Conservation (phyloP, 306 rosid species). For the Dryas octopetala region DNA sequence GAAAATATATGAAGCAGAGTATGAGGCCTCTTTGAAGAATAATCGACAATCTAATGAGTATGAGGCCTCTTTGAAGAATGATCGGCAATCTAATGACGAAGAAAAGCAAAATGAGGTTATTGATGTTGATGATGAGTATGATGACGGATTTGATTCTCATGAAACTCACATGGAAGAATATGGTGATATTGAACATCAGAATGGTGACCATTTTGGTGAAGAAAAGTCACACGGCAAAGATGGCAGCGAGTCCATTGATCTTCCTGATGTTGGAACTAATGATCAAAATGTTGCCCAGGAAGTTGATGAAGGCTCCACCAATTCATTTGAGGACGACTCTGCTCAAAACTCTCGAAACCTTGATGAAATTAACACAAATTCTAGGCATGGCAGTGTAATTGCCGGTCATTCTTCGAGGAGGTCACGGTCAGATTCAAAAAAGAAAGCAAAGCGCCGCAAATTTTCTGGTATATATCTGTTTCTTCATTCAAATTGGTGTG, state of each 20-base stretch:
- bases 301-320: slow-evolving; percentile 32
- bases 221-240: slow-evolving; percentile 35
- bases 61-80: slow-evolving; percentile 76
- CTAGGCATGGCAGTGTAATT: slow-evolving; percentile 37
- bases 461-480: slow-evolving; percentile 54
- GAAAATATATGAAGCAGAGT: slow-evolving; percentile 82
- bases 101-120: slow-evolving; percentile 41
- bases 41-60: slow-evolving; percentile 44
- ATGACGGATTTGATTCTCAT: slow-evolving; percentile 62
- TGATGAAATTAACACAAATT: slow-evolving; percentile 37
- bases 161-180: slow-evolving; percentile 55
- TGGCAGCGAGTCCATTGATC: slow-evolving; percentile 36
- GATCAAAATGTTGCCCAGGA: slow-evolving; percentile 36
- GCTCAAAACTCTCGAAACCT: slow-evolving; percentile 27
- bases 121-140: slow-evolving; percentile 78
- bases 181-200: slow-evolving; percentile 34
- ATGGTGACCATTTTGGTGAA: slow-evolving; percentile 38
- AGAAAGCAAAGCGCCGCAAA: slow-evolving; percentile 61
- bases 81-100: slow-evolving; percentile 31
- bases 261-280: slow-evolving; percentile 33
- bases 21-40: slow-evolving; percentile 80
- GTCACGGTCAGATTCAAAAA: slow-evolving; percentile 54
- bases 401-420: slow-evolving; percentile 44
- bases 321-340: slow-evolving; percentile 32
- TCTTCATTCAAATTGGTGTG: slow-evolving; percentile 9